Evolutionary conservation across 75 land plant species (phyloP), one percentile per base, ranked within the genome.

Genomic region (Gnetum montanum): DNA sequence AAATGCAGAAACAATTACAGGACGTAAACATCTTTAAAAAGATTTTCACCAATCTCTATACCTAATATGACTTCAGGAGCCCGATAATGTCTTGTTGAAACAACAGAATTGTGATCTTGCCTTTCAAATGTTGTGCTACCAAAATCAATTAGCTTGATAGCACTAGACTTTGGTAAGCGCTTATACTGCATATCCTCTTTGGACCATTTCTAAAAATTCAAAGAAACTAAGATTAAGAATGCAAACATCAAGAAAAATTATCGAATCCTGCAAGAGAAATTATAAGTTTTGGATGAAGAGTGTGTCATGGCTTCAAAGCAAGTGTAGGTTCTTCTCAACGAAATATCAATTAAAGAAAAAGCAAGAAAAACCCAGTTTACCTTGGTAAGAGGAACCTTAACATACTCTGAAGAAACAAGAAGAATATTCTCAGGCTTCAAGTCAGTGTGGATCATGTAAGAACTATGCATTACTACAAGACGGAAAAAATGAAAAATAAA

Each of bases 31-130:
- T 37, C 30, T 15, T n/a, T n/a, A n/a, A n/a, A n/a, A 49, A 49
- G 52, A 27, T 30, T 29, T 4, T 15, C 28, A 18, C 10, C 34
- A 18, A 3, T 8, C 6, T 19, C 28, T 27, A 50, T 78, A 92
- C 90, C 96, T 69, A 92, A 65, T 22, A 92, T 92, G 22, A 92
- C 80, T 67, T 92, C 97, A 66, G 95, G 95, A 58, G 97, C 94
- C 34, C 97, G 72, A 70, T 91, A 91, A 73, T 91, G 95, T 48
- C 95, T 80, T 54, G 97, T 92, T 5, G 96, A 84, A 26, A 89
- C 80, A 64, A 89, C 71, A 23, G 82, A 84, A 49, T 74, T 81
- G 66, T 82, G 86, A 60, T 68, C 72, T 56, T 81, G 70, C 51
- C 69, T 80, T 47, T 85, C 90, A 79, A 55, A 84, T 11, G 75